Percentiles rank a stretch among this genome's conserved stretches.
These are phyloP conservation scores for Halocafeteria seosinensis DNA, from an alignment of 108 stramenopile species.

Conservation along the genomic window DNA sequence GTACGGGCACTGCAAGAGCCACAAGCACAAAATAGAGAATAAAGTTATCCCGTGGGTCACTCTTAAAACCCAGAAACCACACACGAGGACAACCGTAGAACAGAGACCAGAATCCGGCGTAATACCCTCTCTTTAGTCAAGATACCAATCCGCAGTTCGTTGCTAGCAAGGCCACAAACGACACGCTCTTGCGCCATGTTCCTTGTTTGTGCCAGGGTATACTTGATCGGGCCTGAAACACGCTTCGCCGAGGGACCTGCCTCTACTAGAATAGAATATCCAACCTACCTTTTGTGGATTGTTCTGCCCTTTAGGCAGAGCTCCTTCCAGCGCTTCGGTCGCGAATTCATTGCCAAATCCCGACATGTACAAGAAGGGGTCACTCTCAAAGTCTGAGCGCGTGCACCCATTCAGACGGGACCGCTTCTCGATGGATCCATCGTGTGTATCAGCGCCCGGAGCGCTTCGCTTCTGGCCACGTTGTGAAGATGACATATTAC, in stretches of 20 bases:
- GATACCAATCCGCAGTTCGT: no score
- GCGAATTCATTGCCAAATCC: constrained; percentile 65
- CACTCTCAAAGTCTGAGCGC: no score
- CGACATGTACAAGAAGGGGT: constrained; percentile 24
- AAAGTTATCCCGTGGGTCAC: not conserved
- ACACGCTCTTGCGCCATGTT: no score
- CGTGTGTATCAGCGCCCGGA: not conserved
- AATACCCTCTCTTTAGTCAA: no score
- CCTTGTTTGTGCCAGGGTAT: not conserved
- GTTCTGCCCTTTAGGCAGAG: constrained; percentile 66
- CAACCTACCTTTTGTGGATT: constrained; percentile 44
- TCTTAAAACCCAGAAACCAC: no score
- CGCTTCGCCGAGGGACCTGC: no score
- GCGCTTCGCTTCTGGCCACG: no score
- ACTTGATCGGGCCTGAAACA: not conserved
- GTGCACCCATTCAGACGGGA: not conserved
- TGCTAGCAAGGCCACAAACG: no score
- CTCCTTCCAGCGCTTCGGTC: constrained; percentile 47
- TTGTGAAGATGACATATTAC: no score
- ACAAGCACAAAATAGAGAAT: not conserved
- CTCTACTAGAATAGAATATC: no score
- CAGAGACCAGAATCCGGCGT: no score
- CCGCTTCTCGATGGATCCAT: not conserved
- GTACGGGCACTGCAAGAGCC: constrained; percentile 31
- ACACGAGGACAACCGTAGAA: no score